Evolutionary conservation across 495 filamentous ascomycete genomes (phyloP).

Genomic region (Hypoxylon crocopeplum): DNA sequence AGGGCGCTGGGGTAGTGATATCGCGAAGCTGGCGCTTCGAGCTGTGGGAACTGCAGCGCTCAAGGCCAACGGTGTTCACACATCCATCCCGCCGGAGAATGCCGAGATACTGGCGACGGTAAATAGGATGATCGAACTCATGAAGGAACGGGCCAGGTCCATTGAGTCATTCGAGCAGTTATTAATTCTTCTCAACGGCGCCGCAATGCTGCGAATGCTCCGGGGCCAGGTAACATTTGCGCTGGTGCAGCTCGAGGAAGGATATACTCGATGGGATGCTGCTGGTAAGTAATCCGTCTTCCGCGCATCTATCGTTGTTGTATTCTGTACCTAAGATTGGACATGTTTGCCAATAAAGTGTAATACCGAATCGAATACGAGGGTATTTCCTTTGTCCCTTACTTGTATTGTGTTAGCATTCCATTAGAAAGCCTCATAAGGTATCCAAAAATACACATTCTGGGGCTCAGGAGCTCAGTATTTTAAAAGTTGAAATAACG

Average conservation of each 20-base stretch:
- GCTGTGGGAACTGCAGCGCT: conserved; percentile 8
- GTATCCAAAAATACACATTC: no score
- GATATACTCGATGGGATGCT: conserved; percentile 6
- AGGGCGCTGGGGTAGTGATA: conserved; percentile 22
- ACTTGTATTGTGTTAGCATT: no score
- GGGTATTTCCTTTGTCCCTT: no score
- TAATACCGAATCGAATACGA: no score
- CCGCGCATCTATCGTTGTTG: no score
- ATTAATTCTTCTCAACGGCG: conserved; percentile 5
- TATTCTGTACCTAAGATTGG: no score
- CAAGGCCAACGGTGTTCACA: conserved; percentile 12
- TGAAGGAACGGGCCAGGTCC: background rate
- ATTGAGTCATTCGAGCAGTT: conserved; percentile 17
- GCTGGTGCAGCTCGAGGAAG: background rate
- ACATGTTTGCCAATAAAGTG: no score
- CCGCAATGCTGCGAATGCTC: background rate
- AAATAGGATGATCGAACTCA: conserved; percentile 22
- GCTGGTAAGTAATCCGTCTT: background rate
- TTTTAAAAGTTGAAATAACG: no score
- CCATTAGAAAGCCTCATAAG: no score
- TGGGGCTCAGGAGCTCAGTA: no score
- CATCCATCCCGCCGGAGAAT: conserved; percentile 4
- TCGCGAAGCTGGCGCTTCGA: conserved; percentile 1
- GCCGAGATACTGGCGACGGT: conserved; percentile 12
- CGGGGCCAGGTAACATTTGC: background rate